These are phyloP conservation scores for Capsicum baccatum DNA, from an alignment of 257 asterid genomes.

Conservation along the genomic window DNA sequence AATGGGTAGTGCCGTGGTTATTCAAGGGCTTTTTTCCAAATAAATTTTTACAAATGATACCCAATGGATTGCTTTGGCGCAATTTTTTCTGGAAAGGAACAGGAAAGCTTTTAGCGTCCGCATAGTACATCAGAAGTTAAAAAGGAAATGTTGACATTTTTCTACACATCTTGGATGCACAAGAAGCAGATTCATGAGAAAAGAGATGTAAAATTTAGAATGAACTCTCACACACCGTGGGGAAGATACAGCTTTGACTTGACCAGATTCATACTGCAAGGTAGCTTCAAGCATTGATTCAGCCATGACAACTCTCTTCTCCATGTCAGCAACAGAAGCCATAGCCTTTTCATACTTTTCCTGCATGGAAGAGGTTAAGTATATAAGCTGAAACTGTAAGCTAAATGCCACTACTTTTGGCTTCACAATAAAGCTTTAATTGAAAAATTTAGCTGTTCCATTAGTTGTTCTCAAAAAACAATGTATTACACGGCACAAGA, in stretches of 20 bases:
- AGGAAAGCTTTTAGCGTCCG: background rate
- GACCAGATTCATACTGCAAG: conserved; percentile 82
- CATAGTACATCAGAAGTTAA: background rate
- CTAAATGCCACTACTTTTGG: conserved; percentile 1
- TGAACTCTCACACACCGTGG: conserved; percentile 55
- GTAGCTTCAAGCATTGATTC: conserved; percentile 92
- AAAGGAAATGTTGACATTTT: background rate
- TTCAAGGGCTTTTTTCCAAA: background rate
- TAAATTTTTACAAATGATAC: background rate
- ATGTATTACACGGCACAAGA: conserved; percentile 15
- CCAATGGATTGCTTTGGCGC: background rate
- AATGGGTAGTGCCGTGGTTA: background rate
- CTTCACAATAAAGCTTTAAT: background rate
- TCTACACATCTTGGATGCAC: conserved; percentile 16
- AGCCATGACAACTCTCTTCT: conserved; percentile 87
- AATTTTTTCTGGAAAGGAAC: conserved; percentile 14
- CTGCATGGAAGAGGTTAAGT: conserved; percentile 44
- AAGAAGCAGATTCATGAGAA: background rate
- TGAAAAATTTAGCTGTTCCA: background rate
- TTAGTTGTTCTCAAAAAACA: background rate
- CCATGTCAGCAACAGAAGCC: conserved; percentile 63
- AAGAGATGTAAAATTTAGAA: background rate
- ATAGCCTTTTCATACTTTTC: conserved; percentile 69
- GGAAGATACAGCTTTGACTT: conserved; percentile 72
- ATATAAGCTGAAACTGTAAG: conserved; percentile 13